phyloP scores from a whole-genome alignment of 108 stramenopile genomes.

The Aurantiochytrium sp. region DNA sequence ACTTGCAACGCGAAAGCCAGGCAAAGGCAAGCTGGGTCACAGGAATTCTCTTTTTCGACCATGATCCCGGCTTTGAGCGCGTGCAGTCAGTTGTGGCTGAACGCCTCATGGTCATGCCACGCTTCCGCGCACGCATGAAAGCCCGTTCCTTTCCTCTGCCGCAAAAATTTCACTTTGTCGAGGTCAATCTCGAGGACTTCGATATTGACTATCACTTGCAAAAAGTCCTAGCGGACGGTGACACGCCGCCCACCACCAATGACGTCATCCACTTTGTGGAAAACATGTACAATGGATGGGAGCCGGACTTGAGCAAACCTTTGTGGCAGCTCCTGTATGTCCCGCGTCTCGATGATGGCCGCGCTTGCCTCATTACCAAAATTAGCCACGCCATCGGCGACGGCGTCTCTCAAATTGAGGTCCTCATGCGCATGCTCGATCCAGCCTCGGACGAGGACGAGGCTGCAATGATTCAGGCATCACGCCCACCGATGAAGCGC shows the following conservation, averaged over 20 bases:
- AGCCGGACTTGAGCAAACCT: not conserved
- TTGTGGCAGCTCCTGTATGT: not conserved
- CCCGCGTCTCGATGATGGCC: not conserved
- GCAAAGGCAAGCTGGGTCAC: not conserved
- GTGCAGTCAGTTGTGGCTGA: not conserved
- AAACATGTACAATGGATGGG: not conserved
- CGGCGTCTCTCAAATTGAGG: not conserved
- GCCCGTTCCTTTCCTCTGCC: not conserved
- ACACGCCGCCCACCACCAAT: not conserved
- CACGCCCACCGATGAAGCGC: not conserved
- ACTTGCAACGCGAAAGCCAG: not conserved
- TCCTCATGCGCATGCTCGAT: slow-evolving; percentile 2
- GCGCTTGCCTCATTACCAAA: slow-evolving; percentile 13
- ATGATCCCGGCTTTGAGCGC: not conserved
- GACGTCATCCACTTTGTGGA: not conserved
- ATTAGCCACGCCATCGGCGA: not conserved
- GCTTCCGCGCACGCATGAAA: not conserved
- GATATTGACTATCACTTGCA: slow-evolving; percentile 3
- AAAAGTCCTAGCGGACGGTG: not conserved
- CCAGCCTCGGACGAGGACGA: not conserved
- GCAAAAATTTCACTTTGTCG: not conserved
- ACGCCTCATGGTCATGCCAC: not conserved
- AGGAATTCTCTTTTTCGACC: not conserved
- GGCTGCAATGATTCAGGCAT: not conserved
- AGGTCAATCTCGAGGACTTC: not conserved